Evolutionary conservation across 148 eudicot species (phyloP).

Genomic region (Amaranthus hypochondriacus): DNA sequence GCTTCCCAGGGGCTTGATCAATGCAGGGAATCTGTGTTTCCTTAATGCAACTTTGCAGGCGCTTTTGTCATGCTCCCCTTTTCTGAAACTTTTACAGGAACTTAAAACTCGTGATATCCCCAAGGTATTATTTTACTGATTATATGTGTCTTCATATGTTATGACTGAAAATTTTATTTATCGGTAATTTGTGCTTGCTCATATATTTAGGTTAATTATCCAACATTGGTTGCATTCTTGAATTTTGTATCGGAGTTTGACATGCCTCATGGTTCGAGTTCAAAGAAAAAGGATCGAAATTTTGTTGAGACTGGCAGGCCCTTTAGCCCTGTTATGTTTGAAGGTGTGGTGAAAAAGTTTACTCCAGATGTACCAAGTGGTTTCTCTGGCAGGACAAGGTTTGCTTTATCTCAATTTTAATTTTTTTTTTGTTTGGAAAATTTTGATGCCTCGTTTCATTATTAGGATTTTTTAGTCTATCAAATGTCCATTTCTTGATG

Average conservation of each 20-base stretch:
- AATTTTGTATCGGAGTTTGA: slow-evolving; percentile 67
- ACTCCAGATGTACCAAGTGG: slow-evolving; percentile 80
- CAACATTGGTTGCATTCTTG: slow-evolving; percentile 70
- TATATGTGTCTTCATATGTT: not conserved
- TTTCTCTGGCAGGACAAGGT: slow-evolving; percentile 83
- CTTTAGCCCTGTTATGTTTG: slow-evolving; percentile 78
- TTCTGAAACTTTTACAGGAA: slow-evolving; percentile 71
- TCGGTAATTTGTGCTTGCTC: not conserved
- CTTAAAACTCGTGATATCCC: slow-evolving; percentile 57
- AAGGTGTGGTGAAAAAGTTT: slow-evolving; percentile 65
- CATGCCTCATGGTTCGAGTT: slow-evolving; percentile 42
- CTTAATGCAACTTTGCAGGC: slow-evolving; percentile 92
- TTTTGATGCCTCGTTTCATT: not conserved
- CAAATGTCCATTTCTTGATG: not conserved
- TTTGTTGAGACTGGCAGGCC: slow-evolving; percentile 69
- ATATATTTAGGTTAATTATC: slow-evolving; percentile 53
- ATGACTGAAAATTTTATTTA: not conserved
- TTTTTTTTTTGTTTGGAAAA: not conserved
- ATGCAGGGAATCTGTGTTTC: slow-evolving; percentile 89
- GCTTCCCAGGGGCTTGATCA: slow-evolving; percentile 83
- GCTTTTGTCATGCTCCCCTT: slow-evolving; percentile 88
- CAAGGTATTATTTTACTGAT: slow-evolving; percentile 40
- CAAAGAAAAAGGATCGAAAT: slow-evolving; percentile 47
- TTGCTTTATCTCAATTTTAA: not conserved
- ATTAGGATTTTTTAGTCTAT: not conserved